Evolutionary conservation across 305 asterid genomes (phyloP), one percentile per base, ranked within the genome.

Genomic region (Plantago rigida): DNA sequence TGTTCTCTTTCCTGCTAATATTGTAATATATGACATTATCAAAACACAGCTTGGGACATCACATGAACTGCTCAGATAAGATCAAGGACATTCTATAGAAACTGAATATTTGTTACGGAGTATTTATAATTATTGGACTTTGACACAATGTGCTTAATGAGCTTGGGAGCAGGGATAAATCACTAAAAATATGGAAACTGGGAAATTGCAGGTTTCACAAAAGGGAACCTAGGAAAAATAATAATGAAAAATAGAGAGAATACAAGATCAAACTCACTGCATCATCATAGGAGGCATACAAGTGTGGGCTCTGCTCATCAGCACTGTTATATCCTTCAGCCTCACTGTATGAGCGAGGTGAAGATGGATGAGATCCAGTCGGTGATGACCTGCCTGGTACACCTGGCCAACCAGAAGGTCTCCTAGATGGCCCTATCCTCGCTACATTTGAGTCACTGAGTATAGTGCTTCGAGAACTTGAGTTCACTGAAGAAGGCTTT

Each of bases 271-370:
- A 59, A 89, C 97, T 81, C 77, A 93, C 99, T 54, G 84, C 78
- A 78, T 93, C 95, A 71, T 85, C 92, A 73, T 82, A 84, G 49
- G 95, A 74, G 71, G 95, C 77, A 68, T 82, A 74, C 75, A 69
- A 80, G 84, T 80, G 68, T 4, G 89, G 74, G 50, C 69, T 74
- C 67, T 93, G 99, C 83, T 93, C 99, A 50, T 93, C 99, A 60
- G 94, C 87, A 62, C 99, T 93, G 69, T 93, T 93, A 71, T 93
- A 93, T 62, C 99, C 99, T 81, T 93, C 99, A 77, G 74, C 85
- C 66, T 93, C 97, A 56, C 87, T 77, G 73, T 87, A 95, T 48
- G 96, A 79, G 36, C 96, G 87, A 26, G 99, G 99, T 51, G 99
- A 93, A 60, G 99, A 89, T 67, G 99, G 94, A 28, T 77, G 89